Percentiles rank a stretch among this genome's conserved stretches.
phyloP scores from a whole-genome alignment of 2,329 filamentous ascomycete genomes.

The Phyllosticta citribraziliensis region DNA sequence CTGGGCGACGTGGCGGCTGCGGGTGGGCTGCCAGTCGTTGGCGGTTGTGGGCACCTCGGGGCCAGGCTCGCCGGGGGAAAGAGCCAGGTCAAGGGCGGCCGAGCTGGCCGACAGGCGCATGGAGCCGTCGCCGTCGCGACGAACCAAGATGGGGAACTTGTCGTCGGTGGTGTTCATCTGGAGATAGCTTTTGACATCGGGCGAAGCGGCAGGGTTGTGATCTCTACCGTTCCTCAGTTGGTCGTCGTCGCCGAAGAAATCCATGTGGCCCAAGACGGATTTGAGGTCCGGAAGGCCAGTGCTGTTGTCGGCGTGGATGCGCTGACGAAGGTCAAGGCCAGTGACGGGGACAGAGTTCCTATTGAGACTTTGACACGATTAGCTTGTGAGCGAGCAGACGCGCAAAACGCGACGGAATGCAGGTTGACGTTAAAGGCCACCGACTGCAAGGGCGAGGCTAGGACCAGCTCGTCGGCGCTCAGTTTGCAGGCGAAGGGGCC shows the following conservation, averaged over 20 bases:
- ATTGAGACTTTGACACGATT: conserved; percentile 52
- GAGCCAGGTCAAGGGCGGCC: conserved; percentile 69
- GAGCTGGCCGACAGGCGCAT: conserved; percentile 69
- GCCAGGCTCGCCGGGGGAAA: conserved; percentile 57
- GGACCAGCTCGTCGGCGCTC: not conserved
- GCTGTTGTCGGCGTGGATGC: conserved; percentile 21
- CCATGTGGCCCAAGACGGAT: conserved; percentile 63
- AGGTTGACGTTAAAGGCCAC: conserved; percentile 13
- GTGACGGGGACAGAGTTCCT: conserved; percentile 88
- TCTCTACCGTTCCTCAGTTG: conserved; percentile 42
- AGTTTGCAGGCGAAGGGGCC: conserved; percentile 2
- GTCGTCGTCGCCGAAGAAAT: conserved; percentile 69
- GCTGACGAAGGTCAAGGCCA: conserved; percentile 55
- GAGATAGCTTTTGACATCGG: conserved; percentile 59
- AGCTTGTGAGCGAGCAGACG: conserved; percentile 14
- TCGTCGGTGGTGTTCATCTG: conserved; percentile 68
- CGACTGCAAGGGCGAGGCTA: conserved; percentile 8
- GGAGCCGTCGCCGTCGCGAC: conserved; percentile 46
- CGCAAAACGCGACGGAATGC: conserved; percentile 13
- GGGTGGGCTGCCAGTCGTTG: conserved; percentile 26
- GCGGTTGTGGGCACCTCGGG: conserved; percentile 39
- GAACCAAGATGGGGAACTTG: conserved; percentile 73
- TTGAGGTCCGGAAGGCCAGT: conserved; percentile 34
- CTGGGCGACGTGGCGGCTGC: conserved; percentile 53
- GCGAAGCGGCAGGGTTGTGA: conserved; percentile 44